Evolutionary conservation across 1,284 basidiomycete genomes (phyloP), one percentile per base, ranked within the genome.

Genomic region (Fistulinella cinereoalba): DNA sequence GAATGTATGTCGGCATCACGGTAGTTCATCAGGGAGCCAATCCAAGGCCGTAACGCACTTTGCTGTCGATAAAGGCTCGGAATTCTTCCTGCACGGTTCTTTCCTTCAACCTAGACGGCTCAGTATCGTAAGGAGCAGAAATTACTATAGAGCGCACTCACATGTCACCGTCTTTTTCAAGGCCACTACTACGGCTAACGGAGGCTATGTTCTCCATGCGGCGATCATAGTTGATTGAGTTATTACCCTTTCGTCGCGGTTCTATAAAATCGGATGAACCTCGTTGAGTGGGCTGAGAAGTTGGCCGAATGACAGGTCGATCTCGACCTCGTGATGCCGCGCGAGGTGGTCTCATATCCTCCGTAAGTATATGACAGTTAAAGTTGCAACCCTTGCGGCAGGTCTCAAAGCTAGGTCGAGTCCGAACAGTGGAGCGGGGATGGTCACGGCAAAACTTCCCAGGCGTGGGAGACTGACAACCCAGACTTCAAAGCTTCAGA

Each of bases 131-230:
- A 65, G 47, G 5, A 46, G 25, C n/a, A 28, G 18, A 48, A 19
- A 31, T 15, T 3, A 13, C 8, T 6, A 10, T 23, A 18, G 6
- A 9, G 11, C 23, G 23, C 6, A 70, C 85, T 74, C 62, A 87
- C 85, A 76, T 74, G 65, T 87, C 81, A 27, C 85, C 85, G 50
- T 79, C 83, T 54, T 76, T 79, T 54, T 82, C 81, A 10, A 87
- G 59, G 7, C 85, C 85, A 53, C 85, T 81, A 56, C 83, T 85
- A 37, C 85, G 73, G 55, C 85, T 88, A 37, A 87, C 76, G 2
- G 83, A 84, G 1, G 85, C 74, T 40, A 88, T 74, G 37, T 76
- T 69, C 46, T 83, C 77, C 79, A 86, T 80, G 24, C 50, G 59
- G 46, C 38, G 54, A 38, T 47, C 49, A 48, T 41, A 50, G 37